These are phyloP conservation scores for Microbotryomycetes sp. DNA, from an alignment of 1,284 basidiomycete species.

Conservation along the genomic window DNA sequence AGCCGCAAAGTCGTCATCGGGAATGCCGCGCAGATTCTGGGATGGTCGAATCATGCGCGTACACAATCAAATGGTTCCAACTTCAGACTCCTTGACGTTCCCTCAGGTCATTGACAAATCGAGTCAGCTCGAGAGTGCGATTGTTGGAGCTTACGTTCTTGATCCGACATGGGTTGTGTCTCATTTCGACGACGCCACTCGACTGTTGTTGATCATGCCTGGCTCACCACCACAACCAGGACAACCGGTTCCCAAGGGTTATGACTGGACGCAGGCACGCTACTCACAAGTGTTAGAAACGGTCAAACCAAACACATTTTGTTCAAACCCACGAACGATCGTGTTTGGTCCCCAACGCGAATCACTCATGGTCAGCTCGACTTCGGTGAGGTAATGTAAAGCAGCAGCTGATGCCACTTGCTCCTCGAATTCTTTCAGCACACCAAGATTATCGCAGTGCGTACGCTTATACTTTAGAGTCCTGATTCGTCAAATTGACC, in stretches of 20 bases:
- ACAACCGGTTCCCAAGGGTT: too few species aligned
- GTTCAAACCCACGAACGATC: not conserved
- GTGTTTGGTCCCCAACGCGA: not conserved
- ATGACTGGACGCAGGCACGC: not conserved
- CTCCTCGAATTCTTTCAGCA: too few species aligned
- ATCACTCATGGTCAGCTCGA: not conserved
- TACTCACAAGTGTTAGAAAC: not conserved
- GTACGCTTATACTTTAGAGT: not conserved
- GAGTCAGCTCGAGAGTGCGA: conserved; percentile 5
- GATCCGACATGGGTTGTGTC: conserved; percentile 17
- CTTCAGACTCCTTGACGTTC: conserved; percentile 15
- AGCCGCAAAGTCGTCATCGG: not conserved
- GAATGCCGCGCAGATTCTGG: conserved; percentile 14
- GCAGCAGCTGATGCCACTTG: too few species aligned
- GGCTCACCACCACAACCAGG: conserved; percentile 7
- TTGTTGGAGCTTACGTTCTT: conserved; percentile 20
- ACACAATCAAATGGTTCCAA: conserved; percentile 8
- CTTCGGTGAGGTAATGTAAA: too few species aligned
- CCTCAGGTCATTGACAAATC: conserved; percentile 11
- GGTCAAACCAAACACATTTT: not conserved
- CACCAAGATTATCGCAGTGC: conserved; percentile 15
- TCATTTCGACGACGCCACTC: conserved; percentile 10
- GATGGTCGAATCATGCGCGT: conserved; percentile 20
- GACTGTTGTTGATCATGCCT: conserved; percentile 22
- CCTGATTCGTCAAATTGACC: not conserved